Base-by-base conservation (phyloP, 495 filamentous ascomycete genomes). In the Tuber brumale region DNA sequence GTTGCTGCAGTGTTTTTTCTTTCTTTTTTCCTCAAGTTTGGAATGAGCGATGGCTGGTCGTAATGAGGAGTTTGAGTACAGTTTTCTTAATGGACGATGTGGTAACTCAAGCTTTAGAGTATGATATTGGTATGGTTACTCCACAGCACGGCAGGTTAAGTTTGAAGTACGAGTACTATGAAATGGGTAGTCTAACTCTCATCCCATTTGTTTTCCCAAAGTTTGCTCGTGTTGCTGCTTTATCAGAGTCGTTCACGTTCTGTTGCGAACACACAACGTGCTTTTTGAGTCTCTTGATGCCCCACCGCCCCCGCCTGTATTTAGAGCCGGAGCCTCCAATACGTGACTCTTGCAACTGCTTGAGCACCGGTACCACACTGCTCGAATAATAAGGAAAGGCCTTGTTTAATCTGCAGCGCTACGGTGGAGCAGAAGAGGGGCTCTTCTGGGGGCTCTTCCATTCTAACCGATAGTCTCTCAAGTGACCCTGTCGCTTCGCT, bases 341-440 rank as follows among this genome's bases (percentile, higher is more conserved):
- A 74, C 74, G 77, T 72, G 72, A 76, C 77, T 71, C 71, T 71
- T 71, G 71, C 69, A 51, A 75, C 70, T 76, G 35, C 70, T 71
- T 76, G 74, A 72, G 75, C 46, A 41, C 66, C 69, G 70, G 61
- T 75, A 31, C 70, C 70, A 46, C 72, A 51, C 70, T 27, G 75
- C 16, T 14, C 43, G 41, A 78, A 76, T 42, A 7, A 42, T 23
- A 73, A 61, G 66, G 78, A 80, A 61, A 39, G 72, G 70, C 70
- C 72, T 48, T 73, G 75, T 78, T 51, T 42, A 72, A 75, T 43
- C 76, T 46, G 75, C 74, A 79, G 76, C 73, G 42, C 74, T 79
- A 79, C 76, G 70, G 78, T 76, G 77, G 70, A 70, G 73, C 70
- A 75, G 75, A 71, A 77, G 78, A 79, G 78, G 78, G 78, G 78